A percentile compares a stretch with the other conserved stretches of the same genome.
These are phyloP conservation scores for Raffaelea deltoideospora DNA, from an alignment of 2,329 filamentous ascomycete species.

Conservation along the genomic window DNA sequence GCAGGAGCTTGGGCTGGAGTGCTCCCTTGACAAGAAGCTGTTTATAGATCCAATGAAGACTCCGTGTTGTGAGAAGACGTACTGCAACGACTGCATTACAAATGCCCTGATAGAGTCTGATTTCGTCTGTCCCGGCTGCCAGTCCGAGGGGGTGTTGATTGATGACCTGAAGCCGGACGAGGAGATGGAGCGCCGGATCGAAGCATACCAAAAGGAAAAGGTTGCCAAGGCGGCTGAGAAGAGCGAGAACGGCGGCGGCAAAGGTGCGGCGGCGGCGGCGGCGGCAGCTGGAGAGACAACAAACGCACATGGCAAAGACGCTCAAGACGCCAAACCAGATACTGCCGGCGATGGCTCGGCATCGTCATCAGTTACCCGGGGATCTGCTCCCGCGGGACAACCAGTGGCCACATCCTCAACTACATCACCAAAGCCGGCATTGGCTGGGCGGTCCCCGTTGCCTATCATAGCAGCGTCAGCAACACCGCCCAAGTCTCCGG, in stretches of 20 bases:
- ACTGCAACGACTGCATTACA: slow-evolving; percentile 99
- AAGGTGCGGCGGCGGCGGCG: slow-evolving; percentile 13
- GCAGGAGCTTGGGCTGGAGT: slow-evolving; percentile 77
- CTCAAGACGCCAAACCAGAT: slow-evolving; percentile 23
- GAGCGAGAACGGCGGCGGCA: slow-evolving; percentile 3
- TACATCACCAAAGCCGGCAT: too few species aligned
- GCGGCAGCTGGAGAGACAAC: too few species aligned
- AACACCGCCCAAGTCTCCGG: slow-evolving; percentile 10
- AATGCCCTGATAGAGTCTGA: slow-evolving; percentile 98
- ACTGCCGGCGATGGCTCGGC: neutral
- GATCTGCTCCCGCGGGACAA: too few species aligned
- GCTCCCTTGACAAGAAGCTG: slow-evolving; percentile 92
- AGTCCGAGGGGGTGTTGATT: slow-evolving; percentile 79
- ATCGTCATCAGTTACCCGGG: too few species aligned
- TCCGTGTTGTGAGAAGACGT: slow-evolving; percentile 94
- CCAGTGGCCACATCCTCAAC: too few species aligned
- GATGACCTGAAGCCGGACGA: slow-evolving; percentile 79
- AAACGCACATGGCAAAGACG: too few species aligned
- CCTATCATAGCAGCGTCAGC: neutral
- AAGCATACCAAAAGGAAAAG: slow-evolving; percentile 51
- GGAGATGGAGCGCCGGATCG: slow-evolving; percentile 63
- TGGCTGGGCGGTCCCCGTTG: neutral
- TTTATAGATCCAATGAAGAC: slow-evolving; percentile 99
- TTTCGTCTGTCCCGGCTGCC: slow-evolving; percentile 86
- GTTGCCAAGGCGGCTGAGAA: slow-evolving; percentile 14